Conservation (phyloP, 2,329 filamentous ascomycete species). For the Fusarium tanahbumbuense region DNA sequence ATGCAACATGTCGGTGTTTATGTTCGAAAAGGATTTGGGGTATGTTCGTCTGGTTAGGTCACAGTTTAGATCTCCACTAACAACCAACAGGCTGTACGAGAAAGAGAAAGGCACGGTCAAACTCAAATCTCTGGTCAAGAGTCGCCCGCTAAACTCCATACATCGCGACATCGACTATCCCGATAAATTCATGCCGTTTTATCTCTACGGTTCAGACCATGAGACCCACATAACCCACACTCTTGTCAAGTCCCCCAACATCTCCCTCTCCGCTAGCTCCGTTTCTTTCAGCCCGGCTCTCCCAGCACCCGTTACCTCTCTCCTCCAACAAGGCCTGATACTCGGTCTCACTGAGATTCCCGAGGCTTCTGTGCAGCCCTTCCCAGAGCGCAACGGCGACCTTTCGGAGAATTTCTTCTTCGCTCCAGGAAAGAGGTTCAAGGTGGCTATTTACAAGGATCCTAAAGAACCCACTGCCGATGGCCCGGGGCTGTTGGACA, state of each 20-base stretch:
- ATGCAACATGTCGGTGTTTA: background rate
- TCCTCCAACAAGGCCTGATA: conserved; percentile 40
- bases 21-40: conserved; percentile 26
- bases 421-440: background rate
- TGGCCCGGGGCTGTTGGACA: conserved; percentile 17
- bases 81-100: conserved; percentile 15
- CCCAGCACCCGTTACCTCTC: conserved; percentile 12
- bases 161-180: conserved; percentile 53
- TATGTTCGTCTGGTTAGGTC: background rate
- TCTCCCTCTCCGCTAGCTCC: conserved; percentile 48
- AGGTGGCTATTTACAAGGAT: conserved; percentile 31
- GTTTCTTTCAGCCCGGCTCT: conserved; percentile 28
- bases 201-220: conserved; percentile 54
- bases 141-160: conserved; percentile 52
- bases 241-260: conserved; percentile 57
- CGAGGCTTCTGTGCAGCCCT: conserved; percentile 55
- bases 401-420: conserved; percentile 35
- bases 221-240: conserved; percentile 58
- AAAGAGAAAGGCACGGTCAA: conserved; percentile 42
- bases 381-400: conserved; percentile 41
- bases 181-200: conserved; percentile 55
- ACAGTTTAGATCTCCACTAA: background rate
- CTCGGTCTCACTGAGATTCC: conserved; percentile 49
- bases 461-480: background rate
- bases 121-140: conserved; percentile 45